phyloP scores from a whole-genome alignment of 2,329 filamentous ascomycete species.

The Colletotrichum chrysophilum region DNA sequence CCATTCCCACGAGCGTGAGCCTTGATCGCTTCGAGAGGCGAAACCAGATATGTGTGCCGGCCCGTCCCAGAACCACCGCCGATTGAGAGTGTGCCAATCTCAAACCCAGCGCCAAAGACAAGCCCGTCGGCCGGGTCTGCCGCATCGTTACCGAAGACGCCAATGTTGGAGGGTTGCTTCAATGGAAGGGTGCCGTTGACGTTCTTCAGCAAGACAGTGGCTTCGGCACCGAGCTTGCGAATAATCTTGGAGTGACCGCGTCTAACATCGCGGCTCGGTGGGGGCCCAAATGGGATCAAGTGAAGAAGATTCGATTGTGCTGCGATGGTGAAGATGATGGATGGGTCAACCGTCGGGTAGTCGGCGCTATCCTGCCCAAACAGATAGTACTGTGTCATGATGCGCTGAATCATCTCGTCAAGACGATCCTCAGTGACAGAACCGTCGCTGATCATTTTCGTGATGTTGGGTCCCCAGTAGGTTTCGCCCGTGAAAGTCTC shows the following conservation, averaged over 20 bases:
- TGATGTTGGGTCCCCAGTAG: constrained; percentile 62
- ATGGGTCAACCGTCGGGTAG: constrained; percentile 45
- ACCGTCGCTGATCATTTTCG: constrained; percentile 62
- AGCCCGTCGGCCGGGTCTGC: constrained; percentile 41
- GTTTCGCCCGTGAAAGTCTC: constrained; percentile 54
- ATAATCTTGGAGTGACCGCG: constrained; percentile 65
- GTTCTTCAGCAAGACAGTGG: constrained; percentile 73
- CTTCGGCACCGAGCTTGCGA: constrained; percentile 59
- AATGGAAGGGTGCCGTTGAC: constrained; percentile 60
- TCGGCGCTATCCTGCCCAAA: constrained; percentile 51
- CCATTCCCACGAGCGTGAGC: constrained; percentile 59
- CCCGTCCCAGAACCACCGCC: constrained; percentile 69
- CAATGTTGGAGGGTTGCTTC: constrained; percentile 55
- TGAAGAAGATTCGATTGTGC: constrained; percentile 7
- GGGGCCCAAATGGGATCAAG: constrained; percentile 36
- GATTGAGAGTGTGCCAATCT: constrained; percentile 68
- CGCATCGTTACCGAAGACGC: constrained; percentile 71
- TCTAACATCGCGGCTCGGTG: constrained; percentile 57
- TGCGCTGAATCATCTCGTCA: constrained; percentile 70
- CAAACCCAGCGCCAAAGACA: constrained; percentile 51
- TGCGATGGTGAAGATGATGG: constrained; percentile 1
- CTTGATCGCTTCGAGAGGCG: constrained; percentile 70
- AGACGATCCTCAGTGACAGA: constrained; percentile 63
- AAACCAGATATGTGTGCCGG: constrained; percentile 68
- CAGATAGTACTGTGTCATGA: constrained; percentile 68